Percentiles rank a stretch among this genome's conserved stretches.
These are phyloP conservation scores for Entomortierella parvispora DNA, from an alignment of 192 early-diverging fungal species.

Conservation along the genomic window DNA sequence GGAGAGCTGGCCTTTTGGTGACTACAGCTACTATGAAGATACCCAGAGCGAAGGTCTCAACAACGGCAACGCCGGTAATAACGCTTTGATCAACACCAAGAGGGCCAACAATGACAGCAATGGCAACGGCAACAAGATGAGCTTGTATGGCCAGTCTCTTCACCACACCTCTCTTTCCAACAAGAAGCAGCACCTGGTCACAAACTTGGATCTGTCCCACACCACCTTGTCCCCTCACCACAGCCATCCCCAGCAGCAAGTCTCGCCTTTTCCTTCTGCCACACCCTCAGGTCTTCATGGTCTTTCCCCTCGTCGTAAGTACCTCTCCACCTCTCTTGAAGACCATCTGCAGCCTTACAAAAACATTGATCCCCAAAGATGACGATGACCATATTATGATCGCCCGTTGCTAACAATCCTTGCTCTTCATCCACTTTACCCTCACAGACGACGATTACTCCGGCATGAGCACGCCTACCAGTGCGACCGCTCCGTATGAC, in stretches of 20 bases:
- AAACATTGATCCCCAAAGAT: too few relatives aligned
- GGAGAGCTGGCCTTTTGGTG: conserved; percentile 58
- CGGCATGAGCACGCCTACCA: conserved; percentile 4
- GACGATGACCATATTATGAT: too few relatives aligned
- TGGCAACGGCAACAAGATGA: conserved; percentile 16
- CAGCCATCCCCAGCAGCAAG: not conserved
- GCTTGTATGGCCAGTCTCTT: conserved; percentile 18
- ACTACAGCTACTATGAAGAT: conserved; percentile 55
- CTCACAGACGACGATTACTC: conserved; percentile 35
- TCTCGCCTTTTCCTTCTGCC: conserved; percentile 8
- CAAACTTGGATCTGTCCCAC: conserved; percentile 20
- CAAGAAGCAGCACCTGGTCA: conserved; percentile 35
- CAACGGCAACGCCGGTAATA: not conserved
- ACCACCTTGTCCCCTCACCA: too few relatives aligned
- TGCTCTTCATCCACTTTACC: not conserved
- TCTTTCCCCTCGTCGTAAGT: conserved; percentile 37
- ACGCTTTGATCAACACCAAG: too few relatives aligned
- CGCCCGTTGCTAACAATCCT: too few relatives aligned
- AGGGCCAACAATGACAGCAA: conserved; percentile 14
- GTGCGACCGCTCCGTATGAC: conserved; percentile 5
- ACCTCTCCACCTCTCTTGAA: too few relatives aligned
- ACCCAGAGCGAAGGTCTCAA: not conserved
- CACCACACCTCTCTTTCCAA: conserved; percentile 19
- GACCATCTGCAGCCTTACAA: too few relatives aligned
- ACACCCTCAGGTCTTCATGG: conserved; percentile 1